phyloP scores from a whole-genome alignment of 352 stramenopile species.

The Albugo candida region DNA sequence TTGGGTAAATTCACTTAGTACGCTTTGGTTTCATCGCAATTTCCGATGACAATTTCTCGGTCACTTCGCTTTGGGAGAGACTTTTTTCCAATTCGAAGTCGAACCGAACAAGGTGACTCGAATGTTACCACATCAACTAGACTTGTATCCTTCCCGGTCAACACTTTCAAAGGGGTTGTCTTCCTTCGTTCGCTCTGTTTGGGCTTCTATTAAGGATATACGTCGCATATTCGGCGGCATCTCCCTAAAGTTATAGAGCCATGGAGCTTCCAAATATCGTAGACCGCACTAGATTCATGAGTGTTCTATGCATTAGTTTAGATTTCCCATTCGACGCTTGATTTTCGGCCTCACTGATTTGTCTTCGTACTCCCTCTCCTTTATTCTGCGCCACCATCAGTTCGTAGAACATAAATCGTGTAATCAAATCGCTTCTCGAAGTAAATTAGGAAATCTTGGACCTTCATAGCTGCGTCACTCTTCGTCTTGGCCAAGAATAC shows the following conservation, averaged over 20 bases:
- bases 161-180: constrained; percentile 1
- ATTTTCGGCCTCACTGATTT: constrained; percentile 12
- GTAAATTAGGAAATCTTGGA: no score
- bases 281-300: constrained; percentile 14
- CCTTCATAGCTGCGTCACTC: no score
- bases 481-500: no score
- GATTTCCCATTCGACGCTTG: constrained; percentile 15
- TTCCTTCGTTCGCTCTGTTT: background rate
- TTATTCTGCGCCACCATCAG: constrained; percentile 3
- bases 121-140: constrained; percentile 6
- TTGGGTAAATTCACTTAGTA: constrained; percentile 10
- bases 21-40: constrained; percentile 5
- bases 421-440: no score
- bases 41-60: constrained; percentile 3
- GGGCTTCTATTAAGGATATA: background rate
- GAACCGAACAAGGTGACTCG: constrained; percentile 3
- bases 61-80: background rate
- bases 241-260: no score
- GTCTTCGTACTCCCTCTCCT: constrained; percentile 4
- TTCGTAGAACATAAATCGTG: background rate
- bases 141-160: constrained; percentile 1
- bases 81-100: background rate
- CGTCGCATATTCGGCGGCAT: background rate
- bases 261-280: constrained; percentile 14
- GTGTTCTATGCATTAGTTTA: constrained; percentile 13